These are phyloP conservation scores for Colletotrichum sp. DNA, from an alignment of 2,329 filamentous ascomycete genomes.

Conservation along the genomic window DNA sequence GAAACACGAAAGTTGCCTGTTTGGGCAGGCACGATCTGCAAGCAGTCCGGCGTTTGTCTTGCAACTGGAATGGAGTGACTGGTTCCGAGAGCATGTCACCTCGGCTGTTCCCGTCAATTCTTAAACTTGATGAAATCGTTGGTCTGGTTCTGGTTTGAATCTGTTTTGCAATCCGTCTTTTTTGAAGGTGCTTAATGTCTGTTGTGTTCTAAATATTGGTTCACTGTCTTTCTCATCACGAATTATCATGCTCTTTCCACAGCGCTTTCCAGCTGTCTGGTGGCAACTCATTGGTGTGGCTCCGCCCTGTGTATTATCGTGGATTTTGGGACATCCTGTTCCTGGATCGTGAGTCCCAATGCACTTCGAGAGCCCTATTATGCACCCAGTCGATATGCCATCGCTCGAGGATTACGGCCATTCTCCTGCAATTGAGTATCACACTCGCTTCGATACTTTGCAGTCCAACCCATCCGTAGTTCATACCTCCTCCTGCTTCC, in stretches of 20 bases:
- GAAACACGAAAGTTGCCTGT: neutral
- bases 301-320: fast-evolving
- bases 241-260: neutral
- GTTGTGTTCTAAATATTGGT: neutral
- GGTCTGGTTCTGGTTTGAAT: neutral
- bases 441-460: neutral
- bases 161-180: neutral
- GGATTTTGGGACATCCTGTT: neutral
- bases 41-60: neutral
- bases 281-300: neutral
- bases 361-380: neutral
- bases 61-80: neutral
- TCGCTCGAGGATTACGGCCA: neutral
- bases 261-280: too few relatives aligned
- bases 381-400: neutral
- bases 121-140: neutral
- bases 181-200: neutral
- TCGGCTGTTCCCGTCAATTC: neutral
- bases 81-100: neutral
- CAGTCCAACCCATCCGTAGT: neutral
- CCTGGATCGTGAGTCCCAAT: neutral
- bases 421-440: neutral
- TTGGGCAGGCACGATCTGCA: neutral
- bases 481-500: neutral
- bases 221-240: fast-evolving